phyloP scores from a whole-genome alignment of 805 yeast species.

The Metschnikowia kunwiensis region DNA sequence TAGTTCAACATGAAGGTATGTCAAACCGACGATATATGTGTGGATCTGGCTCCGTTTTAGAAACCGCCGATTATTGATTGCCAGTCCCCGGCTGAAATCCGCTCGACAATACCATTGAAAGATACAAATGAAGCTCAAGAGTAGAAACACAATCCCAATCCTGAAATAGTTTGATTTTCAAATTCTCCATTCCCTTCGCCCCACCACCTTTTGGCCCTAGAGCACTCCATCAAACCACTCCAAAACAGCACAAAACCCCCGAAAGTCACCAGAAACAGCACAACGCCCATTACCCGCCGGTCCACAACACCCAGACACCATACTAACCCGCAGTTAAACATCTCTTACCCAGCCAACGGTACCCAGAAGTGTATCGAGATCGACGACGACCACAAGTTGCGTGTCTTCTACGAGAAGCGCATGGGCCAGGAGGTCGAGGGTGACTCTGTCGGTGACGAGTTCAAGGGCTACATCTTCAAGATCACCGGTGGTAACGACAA shows the following conservation, averaged over 20 bases:
- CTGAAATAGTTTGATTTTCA: no score
- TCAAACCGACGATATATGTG: slow-evolving; percentile 12
- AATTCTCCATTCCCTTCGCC: no score
- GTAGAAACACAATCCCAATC: no score
- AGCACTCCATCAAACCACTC: no score
- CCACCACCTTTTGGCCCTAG: no score
- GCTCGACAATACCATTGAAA: no score
- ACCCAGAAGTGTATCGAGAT: slow-evolving; percentile 96
- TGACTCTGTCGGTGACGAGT: slow-evolving; percentile 96
- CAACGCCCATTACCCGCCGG: no score
- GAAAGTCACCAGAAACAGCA: no score
- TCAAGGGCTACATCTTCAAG: slow-evolving; percentile 98
- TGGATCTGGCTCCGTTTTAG: slow-evolving; percentile 1
- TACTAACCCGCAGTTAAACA: slow-evolving; percentile 70
- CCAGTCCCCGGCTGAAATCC: no score
- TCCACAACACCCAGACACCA: not conserved
- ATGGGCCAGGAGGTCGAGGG: slow-evolving; percentile 99
- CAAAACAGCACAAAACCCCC: no score
- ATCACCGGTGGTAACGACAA: slow-evolving; percentile 99
- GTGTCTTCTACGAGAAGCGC: slow-evolving; percentile 98
- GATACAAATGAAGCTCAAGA: no score
- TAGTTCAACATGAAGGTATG: slow-evolving; percentile 47
- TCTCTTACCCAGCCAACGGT: slow-evolving; percentile 99
- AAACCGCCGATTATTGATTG: no score
- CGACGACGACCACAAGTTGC: slow-evolving; percentile 98